Percentiles rank a stretch among this genome's conserved stretches.
phyloP scores from a whole-genome alignment of 192 early-diverging fungal genomes.

The Rhizophagus prolifer region DNA sequence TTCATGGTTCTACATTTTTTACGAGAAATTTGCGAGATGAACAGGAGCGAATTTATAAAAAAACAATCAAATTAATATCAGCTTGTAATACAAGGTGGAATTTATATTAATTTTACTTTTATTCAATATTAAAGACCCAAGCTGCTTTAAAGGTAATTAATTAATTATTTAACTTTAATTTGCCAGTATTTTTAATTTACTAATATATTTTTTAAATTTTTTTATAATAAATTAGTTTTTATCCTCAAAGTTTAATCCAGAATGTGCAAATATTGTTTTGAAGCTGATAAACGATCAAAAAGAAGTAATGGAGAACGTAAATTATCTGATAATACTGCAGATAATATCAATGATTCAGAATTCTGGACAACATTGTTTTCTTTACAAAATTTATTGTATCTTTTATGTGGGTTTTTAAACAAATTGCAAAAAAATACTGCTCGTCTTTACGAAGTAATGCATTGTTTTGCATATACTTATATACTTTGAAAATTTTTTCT shows the following conservation, averaged over 20 bases:
- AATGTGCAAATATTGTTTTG: neutral
- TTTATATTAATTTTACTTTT: constrained; percentile 1
- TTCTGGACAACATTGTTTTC: neutral
- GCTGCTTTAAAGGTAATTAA: neutral
- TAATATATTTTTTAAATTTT: neutral
- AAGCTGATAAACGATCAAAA: neutral
- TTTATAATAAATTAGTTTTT: constrained; percentile 1
- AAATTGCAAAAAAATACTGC: constrained; percentile 14
- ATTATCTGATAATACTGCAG: neutral
- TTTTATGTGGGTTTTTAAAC: constrained; percentile 4
- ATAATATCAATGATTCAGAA: constrained; percentile 13
- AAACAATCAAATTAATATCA: neutral
- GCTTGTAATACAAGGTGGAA: neutral
- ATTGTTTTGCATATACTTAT: constrained; percentile 16
- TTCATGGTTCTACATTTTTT: constrained; percentile 1
- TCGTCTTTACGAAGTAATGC: constrained; percentile 2
- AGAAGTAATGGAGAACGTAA: constrained; percentile 5
- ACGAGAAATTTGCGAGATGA: neutral
- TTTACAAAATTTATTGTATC: constrained; percentile 15
- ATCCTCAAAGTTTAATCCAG: neutral
- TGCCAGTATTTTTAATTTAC: neutral
- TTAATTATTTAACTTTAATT: neutral
- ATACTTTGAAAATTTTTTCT: constrained; percentile 7
- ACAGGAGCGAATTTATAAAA: neutral
- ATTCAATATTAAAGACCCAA: neutral